Evolutionary conservation across 176 grass and related monocot genomes (phyloP).

Genomic region (Avena insularis): DNA sequence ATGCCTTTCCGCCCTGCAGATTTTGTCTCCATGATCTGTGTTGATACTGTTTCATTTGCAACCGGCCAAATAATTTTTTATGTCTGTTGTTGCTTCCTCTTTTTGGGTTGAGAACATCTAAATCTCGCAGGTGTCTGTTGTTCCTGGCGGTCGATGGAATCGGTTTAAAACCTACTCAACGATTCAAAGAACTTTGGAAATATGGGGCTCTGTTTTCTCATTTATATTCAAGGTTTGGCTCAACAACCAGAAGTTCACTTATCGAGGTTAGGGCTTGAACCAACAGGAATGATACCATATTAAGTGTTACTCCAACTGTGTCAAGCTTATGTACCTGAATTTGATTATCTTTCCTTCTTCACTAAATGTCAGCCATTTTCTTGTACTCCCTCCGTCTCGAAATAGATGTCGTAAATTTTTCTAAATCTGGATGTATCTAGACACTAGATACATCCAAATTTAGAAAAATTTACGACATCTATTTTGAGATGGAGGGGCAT

Average conservation of each 20-base stretch:
- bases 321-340: neutral
- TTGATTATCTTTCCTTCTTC: constrained; percentile 27
- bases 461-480: too few relatives aligned
- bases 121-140: constrained; percentile 86
- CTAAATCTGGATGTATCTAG: too few relatives aligned
- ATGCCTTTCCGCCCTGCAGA: neutral
- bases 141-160: constrained; percentile 91
- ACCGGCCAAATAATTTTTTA: neutral
- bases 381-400: neutral
- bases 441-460: neutral
- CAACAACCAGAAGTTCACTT: constrained; percentile 92
- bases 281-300: constrained; percentile 15
- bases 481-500: too few relatives aligned
- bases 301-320: neutral
- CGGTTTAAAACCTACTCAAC: constrained; percentile 99
- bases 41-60: constrained; percentile 26
- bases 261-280: constrained; percentile 61
- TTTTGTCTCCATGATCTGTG: neutral
- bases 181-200: constrained; percentile 97
- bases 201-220: constrained; percentile 91
- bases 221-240: constrained; percentile 95
- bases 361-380: constrained; percentile 6
- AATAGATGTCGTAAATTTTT: too few relatives aligned
- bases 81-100: constrained; percentile 4
- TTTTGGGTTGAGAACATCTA: constrained; percentile 46